Percentiles rank a stretch among this genome's conserved stretches.
These are phyloP conservation scores for Tylopilus intermedius DNA, from an alignment of 768 basidiomycete species.

Conservation along the genomic window DNA sequence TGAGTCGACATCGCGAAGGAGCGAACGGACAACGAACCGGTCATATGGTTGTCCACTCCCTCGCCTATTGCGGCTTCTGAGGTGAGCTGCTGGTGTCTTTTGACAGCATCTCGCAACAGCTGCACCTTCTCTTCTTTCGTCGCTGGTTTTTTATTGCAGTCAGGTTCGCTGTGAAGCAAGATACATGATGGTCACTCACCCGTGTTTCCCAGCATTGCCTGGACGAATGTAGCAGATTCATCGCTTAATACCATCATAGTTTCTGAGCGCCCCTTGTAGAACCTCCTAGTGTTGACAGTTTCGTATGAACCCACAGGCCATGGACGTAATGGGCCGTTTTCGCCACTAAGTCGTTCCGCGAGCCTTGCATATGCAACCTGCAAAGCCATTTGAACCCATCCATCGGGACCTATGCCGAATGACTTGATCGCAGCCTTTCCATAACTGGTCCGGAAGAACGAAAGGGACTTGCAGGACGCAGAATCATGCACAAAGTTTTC, in stretches of 20 bases:
- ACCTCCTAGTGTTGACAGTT: neutral
- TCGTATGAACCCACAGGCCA: neutral
- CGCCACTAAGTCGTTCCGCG: neutral
- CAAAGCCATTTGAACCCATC: neutral
- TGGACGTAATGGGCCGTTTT: neutral
- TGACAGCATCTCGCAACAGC: constrained; percentile 56
- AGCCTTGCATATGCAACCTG: neutral
- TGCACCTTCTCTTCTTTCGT: constrained; percentile 40
- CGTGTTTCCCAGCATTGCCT: neutral
- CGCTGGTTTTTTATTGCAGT: constrained; percentile 5
- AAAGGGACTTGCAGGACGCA: too few species aligned
- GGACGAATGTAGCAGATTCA: constrained; percentile 30
- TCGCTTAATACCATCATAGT: neutral
- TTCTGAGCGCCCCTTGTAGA: neutral
- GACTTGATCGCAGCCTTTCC: too few species aligned
- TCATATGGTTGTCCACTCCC: constrained; percentile 84
- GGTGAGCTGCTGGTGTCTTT: constrained; percentile 61
- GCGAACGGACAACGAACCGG: constrained; percentile 43
- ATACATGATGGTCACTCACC: neutral
- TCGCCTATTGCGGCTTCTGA: constrained; percentile 48
- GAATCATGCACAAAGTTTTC: too few species aligned
- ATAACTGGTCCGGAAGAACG: too few species aligned
- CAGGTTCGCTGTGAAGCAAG: neutral
- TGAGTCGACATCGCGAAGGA: neutral
- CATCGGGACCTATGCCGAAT: neutral